A percentile compares a stretch with the other conserved stretches of the same genome.
phyloP scores from a whole-genome alignment of 345 rosid species.

The Cardamine chenopodiifolia region DNA sequence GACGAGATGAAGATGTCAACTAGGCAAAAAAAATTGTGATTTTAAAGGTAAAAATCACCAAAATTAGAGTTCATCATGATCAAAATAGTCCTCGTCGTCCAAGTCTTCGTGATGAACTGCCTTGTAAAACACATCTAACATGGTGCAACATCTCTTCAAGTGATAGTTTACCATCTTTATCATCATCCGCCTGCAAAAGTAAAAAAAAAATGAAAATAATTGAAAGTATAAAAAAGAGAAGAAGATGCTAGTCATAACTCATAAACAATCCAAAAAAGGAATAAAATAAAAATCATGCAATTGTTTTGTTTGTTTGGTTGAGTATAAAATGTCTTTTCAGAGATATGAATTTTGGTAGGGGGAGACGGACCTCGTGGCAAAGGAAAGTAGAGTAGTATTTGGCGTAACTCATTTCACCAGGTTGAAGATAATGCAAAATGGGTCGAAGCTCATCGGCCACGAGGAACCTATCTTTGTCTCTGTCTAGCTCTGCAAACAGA shows the following conservation, averaged over 20 bases:
- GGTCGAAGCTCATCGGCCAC: constrained; percentile 60
- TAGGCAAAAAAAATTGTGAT: background rate
- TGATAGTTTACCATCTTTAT: constrained; percentile 57
- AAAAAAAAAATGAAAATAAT: background rate
- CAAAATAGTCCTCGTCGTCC: constrained; percentile 49
- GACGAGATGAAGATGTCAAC: constrained; percentile 11
- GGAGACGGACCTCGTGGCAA: constrained; percentile 50
- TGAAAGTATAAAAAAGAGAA: background rate
- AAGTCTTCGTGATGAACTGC: constrained; percentile 45
- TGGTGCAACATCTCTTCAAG: constrained; percentile 66
- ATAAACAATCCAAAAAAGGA: no score
- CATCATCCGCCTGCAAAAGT: constrained; percentile 59
- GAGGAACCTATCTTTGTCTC: constrained; percentile 56
- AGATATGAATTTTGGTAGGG: background rate
- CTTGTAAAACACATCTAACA: constrained; percentile 57
- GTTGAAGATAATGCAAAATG: constrained; percentile 58
- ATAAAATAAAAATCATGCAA: no score
- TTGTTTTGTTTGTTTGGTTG: no score
- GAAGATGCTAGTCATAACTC: background rate
- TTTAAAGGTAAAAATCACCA: background rate
- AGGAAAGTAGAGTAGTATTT: constrained; percentile 56
- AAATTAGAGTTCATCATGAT: constrained; percentile 59
- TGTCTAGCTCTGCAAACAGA: constrained; percentile 59
- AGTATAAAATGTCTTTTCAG: no score
- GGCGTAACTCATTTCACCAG: constrained; percentile 67